These are phyloP conservation scores for Notholithocarpus densiflorus DNA, from an alignment of 306 rosid species.

Conservation along the genomic window DNA sequence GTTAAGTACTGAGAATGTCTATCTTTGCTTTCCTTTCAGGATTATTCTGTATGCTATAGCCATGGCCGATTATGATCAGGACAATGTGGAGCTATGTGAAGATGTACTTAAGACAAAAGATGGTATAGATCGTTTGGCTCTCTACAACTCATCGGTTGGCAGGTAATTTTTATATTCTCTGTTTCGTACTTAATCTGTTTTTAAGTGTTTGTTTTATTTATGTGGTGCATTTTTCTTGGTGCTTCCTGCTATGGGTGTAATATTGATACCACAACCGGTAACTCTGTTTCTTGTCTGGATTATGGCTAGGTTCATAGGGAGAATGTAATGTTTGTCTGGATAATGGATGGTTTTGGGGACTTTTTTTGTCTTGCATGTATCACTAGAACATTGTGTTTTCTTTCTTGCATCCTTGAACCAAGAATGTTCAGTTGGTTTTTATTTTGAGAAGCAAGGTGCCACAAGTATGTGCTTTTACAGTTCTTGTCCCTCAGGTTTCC, in stretches of 20 bases:
- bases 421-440: slow-evolving; percentile 5
- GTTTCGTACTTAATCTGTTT: not conserved
- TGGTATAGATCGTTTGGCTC: slow-evolving; percentile 73
- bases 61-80: slow-evolving; percentile 77
- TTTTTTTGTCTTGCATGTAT: not conserved
- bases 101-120: slow-evolving; percentile 63
- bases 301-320: not conserved
- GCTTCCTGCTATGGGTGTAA: not conserved
- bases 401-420: not conserved
- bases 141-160: slow-evolving; percentile 78
- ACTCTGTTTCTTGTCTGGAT: not conserved
- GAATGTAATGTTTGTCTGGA: not conserved
- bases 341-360: not conserved
- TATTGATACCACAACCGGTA: not conserved
- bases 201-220: not conserved
- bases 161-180: slow-evolving; percentile 44
- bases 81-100: slow-evolving; percentile 41
- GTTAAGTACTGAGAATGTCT: not conserved
- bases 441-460: not conserved
- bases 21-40: slow-evolving; percentile 36
- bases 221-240: not conserved
- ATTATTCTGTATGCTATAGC: slow-evolving; percentile 83
- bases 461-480: not conserved
- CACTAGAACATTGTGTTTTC: not conserved
- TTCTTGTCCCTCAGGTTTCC: slow-evolving; percentile 50